Evolutionary conservation across 2,329 filamentous ascomycete species (phyloP), one percentile per base, ranked within the genome.

Genomic region (Penicillium sp.): DNA sequence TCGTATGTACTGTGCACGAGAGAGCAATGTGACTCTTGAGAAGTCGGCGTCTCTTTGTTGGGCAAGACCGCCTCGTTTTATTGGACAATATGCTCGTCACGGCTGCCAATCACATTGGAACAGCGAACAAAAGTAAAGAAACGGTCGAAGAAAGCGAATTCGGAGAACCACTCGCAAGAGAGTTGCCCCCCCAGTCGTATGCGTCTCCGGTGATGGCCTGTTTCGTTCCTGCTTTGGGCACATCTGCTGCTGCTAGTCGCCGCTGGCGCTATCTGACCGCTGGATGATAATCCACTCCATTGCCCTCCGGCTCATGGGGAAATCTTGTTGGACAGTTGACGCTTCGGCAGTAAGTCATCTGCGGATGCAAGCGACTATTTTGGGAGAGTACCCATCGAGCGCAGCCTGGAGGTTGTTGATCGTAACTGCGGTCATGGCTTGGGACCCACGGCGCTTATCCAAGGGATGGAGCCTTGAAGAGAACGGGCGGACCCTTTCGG

Each of bases 211-310:
- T 46, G 38, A 61, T 58, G 62, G 60, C 30, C 53, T 59, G 54
- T 64, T 59, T 62, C 38, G 62, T 67, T 63, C 64, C 64, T 65
- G 56, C 60, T 66, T 72, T 69, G 70, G 70, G 70, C 70, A 72
- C 65, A 61, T 66, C 60, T 72, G 70, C 70, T 69, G 69, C 67
- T 66, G 59, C 60, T 67, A 66, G 66, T 69, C 63, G 61, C 65
- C 54, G 62, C 57, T 54, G 60, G 65, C 60, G 64, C 63, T 58
- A 60, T 66, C 68, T 67, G 66, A 69, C 66, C 66, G 66, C 67
- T 64, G 62, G 62, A 65, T 30, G 50, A 61, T 61, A 47, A 56
- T 47, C 67, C 67, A 67, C 64, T 64, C 38, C 19, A 53, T 38
- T 41, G 19, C 29, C 17, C 19, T 55, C 54, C 54, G 60, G 54